Percentiles rank a stretch among this genome's conserved stretches.
Conservation (phyloP, 495 filamentous ascomycete species). For the Penicillium nucicola region DNA sequence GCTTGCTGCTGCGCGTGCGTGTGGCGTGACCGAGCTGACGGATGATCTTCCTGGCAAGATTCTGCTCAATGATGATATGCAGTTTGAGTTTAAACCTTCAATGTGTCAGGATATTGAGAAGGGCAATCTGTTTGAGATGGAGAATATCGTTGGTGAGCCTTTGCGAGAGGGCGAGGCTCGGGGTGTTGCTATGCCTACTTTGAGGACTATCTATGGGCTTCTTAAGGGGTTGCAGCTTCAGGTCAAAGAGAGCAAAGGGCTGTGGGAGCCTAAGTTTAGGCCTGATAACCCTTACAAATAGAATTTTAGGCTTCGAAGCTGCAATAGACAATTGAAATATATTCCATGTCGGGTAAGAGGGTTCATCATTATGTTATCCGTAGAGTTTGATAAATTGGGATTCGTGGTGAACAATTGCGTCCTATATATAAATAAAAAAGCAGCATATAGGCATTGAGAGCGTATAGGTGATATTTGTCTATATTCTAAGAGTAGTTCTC, state of each 20-base stretch:
- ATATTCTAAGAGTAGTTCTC: too few relatives aligned
- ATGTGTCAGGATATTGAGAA: constrained; percentile 46
- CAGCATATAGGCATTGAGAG: too few relatives aligned
- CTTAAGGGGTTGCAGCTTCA: constrained; percentile 41
- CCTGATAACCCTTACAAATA: too few relatives aligned
- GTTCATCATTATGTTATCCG: too few relatives aligned
- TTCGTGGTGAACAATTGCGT: too few relatives aligned
- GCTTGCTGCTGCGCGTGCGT: constrained; percentile 9
- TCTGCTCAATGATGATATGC: constrained; percentile 33
- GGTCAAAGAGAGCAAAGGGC: constrained; percentile 33
- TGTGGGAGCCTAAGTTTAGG: neutral
- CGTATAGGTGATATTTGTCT: too few relatives aligned
- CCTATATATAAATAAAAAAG: too few relatives aligned
- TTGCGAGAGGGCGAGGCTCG: constrained; percentile 40
- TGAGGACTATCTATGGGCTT: constrained; percentile 40
- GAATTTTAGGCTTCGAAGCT: too few relatives aligned
- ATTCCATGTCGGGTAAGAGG: too few relatives aligned
- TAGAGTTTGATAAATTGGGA: too few relatives aligned
- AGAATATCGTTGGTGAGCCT: constrained; percentile 52
- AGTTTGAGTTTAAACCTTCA: constrained; percentile 41
- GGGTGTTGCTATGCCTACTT: constrained; percentile 44
- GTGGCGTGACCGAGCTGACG: constrained; percentile 27
- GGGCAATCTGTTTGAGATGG: constrained; percentile 50
- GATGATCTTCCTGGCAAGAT: constrained; percentile 29
- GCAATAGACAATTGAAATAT: too few relatives aligned